Conservation (phyloP, 345 rosid genomes). For the Psidium guajava region DNA sequence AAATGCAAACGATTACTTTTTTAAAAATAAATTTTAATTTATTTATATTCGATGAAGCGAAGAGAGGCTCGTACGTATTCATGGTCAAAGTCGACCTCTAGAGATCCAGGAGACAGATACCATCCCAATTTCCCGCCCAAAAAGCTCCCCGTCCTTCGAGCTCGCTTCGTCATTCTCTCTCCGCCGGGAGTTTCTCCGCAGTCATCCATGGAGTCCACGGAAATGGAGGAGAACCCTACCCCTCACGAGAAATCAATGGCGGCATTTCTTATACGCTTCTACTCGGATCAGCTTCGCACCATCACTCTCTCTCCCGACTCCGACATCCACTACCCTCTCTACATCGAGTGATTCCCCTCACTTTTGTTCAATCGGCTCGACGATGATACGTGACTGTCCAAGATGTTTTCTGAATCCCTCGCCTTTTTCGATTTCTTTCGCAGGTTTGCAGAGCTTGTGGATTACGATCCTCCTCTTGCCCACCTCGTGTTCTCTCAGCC, state of each 20-base stretch:
- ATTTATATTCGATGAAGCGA: no score
- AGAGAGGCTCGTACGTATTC: no score
- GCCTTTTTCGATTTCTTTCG: not conserved
- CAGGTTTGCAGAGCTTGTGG: constrained; percentile 73
- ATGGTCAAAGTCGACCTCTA: not conserved
- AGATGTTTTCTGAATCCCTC: not conserved
- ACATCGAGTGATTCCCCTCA: constrained; percentile 31
- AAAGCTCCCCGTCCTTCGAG: not conserved
- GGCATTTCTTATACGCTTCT: constrained; percentile 41
- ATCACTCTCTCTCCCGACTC: constrained; percentile 61
- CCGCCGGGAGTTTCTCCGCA: not conserved
- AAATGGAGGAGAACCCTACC: constrained; percentile 8
- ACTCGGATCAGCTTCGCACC: constrained; percentile 54
- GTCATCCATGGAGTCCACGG: not conserved
- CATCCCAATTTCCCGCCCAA: not conserved
- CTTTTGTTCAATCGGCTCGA: not conserved
- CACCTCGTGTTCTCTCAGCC: constrained; percentile 53
- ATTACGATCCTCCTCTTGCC: constrained; percentile 55
- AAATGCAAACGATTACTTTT: no score
- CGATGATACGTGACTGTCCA: not conserved
- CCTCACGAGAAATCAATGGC: constrained; percentile 31
- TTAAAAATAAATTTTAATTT: no score
- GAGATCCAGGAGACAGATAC: not conserved
- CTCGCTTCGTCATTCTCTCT: not conserved
- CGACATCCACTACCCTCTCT: constrained; percentile 72